phyloP scores from a whole-genome alignment of 306 rosid genomes.

The Lablab purpureus region DNA sequence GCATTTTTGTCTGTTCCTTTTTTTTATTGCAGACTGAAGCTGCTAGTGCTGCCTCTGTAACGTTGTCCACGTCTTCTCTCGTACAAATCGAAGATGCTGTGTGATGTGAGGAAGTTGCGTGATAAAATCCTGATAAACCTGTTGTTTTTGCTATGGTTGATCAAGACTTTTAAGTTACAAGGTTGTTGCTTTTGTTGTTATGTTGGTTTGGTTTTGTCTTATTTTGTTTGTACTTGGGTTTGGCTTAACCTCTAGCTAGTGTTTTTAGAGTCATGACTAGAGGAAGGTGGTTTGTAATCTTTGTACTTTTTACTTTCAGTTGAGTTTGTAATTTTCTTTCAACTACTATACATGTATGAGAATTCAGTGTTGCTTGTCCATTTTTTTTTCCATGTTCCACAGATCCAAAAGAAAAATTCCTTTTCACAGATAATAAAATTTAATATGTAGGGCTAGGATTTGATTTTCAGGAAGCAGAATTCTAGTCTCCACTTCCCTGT shows the following conservation, averaged over 20 bases:
- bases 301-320: neutral
- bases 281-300: neutral
- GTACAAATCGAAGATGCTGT: neutral
- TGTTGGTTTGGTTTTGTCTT: neutral
- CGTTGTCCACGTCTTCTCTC: neutral
- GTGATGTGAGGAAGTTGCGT: neutral
- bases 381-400: neutral
- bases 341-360: neutral
- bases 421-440: too few species aligned
- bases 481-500: too few species aligned
- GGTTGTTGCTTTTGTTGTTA: neutral
- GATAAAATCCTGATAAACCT: conserved; percentile 37
- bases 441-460: too few species aligned
- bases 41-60: neutral
- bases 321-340: conserved; percentile 17
- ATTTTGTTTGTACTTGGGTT: neutral
- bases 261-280: conserved; percentile 42
- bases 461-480: too few species aligned
- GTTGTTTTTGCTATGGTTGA: conserved; percentile 39
- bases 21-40: conserved; percentile 35
- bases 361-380: neutral
- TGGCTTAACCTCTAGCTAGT: conserved; percentile 1
- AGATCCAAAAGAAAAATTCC: too few species aligned
- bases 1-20: conserved; percentile 34
- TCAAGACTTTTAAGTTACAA: neutral